Evolutionary conservation across 768 basidiomycete genomes (phyloP).

Genomic region (Mycena maculata): DNA sequence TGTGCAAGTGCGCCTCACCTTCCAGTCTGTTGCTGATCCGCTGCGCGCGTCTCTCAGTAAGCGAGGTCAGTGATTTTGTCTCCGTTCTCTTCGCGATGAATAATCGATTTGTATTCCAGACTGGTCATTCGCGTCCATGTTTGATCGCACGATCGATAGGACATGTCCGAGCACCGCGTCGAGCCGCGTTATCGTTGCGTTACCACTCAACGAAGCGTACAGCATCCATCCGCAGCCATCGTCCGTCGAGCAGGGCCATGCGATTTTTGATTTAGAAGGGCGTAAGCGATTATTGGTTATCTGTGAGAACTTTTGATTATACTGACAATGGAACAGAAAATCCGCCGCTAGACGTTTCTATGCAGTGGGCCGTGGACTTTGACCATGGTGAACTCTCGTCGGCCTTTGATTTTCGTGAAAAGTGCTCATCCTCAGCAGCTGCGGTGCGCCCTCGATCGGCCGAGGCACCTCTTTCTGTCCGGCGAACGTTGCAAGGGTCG

Average conservation of each 20-base stretch:
- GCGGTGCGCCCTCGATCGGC: conserved; percentile 43
- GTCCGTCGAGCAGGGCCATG: conserved; percentile 46
- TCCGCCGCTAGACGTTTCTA: conserved; percentile 64
- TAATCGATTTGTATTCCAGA: conserved; percentile 52
- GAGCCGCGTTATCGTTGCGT: conserved; percentile 63
- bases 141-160: conserved; percentile 69
- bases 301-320: conserved; percentile 14
- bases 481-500: conserved; percentile 77
- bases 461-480: conserved; percentile 66
- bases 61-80: conserved; percentile 49
- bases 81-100: neutral
- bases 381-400: conserved; percentile 62
- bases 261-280: conserved; percentile 60
- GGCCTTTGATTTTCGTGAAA: neutral
- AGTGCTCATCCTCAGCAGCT: conserved; percentile 43
- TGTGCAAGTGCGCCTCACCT: conserved; percentile 73
- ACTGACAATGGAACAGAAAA: conserved; percentile 44
- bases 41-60: conserved; percentile 63
- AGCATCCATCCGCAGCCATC: conserved; percentile 65
- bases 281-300: conserved; percentile 50
- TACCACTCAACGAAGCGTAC: conserved; percentile 58
- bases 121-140: conserved; percentile 78
- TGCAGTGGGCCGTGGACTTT: conserved; percentile 72
- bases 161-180: conserved; percentile 77
- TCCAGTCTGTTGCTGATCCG: conserved; percentile 86